Evolutionary conservation across 768 basidiomycete species (phyloP).

Genomic region (Multifurca ochricompacta): DNA sequence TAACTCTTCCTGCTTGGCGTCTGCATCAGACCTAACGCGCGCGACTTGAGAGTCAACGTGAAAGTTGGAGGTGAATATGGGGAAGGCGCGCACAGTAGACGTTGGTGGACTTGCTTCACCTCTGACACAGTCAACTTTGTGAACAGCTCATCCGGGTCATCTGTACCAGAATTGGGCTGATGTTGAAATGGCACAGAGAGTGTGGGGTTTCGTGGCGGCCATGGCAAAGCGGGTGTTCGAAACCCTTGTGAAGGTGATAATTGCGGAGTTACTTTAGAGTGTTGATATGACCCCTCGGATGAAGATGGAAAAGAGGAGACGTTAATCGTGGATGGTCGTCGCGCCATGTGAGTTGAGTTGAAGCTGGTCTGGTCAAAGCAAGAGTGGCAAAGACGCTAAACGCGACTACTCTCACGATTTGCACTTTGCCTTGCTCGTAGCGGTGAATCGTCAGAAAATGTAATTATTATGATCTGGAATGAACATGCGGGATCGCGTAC

Average conservation of each 20-base stretch:
- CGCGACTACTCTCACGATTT: no score
- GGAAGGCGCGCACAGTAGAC: slow-evolving; percentile 46
- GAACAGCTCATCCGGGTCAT: slow-evolving; percentile 72
- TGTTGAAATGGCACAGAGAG: not conserved
- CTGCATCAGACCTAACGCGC: slow-evolving; percentile 45
- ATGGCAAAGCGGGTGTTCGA: slow-evolving; percentile 15
- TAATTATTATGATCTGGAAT: not conserved
- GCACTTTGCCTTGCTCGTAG: no score
- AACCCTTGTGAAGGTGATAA: slow-evolving; percentile 7
- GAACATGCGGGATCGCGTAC: not conserved
- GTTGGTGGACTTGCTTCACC: slow-evolving; percentile 58
- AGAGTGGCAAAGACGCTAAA: no score
- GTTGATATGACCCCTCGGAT: not conserved
- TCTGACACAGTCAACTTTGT: slow-evolving; percentile 61
- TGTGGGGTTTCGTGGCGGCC: slow-evolving; percentile 13
- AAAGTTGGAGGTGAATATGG: not conserved
- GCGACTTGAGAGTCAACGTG: not conserved
- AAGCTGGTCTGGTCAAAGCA: not conserved
- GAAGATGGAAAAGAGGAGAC: slow-evolving; percentile 25
- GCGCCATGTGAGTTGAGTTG: slow-evolving; percentile 29
- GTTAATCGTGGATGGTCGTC: slow-evolving; percentile 32
- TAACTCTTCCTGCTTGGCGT: slow-evolving; percentile 81
- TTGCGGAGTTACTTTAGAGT: not conserved
- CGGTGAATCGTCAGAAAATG: no score
- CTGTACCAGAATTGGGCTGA: not conserved